Evolutionary conservation across 2,329 filamentous ascomycete species (phyloP).

Genomic region (Exophiala phaeomuriformis): DNA sequence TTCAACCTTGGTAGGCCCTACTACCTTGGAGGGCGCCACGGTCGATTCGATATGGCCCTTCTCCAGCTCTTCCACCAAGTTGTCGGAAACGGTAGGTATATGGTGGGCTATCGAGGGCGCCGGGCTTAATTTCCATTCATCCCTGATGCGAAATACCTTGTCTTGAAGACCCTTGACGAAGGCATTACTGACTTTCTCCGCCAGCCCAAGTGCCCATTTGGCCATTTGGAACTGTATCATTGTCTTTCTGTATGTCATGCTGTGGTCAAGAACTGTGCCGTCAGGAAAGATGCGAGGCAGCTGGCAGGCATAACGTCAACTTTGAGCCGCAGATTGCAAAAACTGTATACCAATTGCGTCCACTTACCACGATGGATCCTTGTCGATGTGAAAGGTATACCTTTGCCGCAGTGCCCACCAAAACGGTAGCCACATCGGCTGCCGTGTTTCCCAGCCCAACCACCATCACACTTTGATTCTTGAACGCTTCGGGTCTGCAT

Average conservation of each 20-base stretch:
- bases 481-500: conserved; percentile 15
- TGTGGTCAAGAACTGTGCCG: conserved; percentile 24
- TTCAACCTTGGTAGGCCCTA: conserved; percentile 27
- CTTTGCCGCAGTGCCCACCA: conserved; percentile 20
- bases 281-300: conserved; percentile 18
- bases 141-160: conserved; percentile 8
- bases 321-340: background rate
- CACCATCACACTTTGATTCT: conserved; percentile 18
- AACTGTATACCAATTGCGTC: too few species aligned
- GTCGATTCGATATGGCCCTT: conserved; percentile 28
- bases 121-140: conserved; percentile 27
- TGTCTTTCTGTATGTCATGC: conserved; percentile 19
- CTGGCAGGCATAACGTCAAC: conserved; percentile 5
- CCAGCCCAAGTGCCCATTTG: conserved; percentile 11
- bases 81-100: conserved; percentile 30
- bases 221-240: conserved; percentile 13
- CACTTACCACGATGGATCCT: conserved; percentile 22
- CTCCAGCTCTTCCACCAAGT: conserved; percentile 28
- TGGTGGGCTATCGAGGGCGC: conserved; percentile 28
- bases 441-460: conserved; percentile 28
- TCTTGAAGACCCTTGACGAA: conserved; percentile 16
- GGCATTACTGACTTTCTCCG: conserved; percentile 10
- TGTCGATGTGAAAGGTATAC: conserved; percentile 25
- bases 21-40: conserved; percentile 17
- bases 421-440: conserved; percentile 25